These are phyloP conservation scores for Geosmithia morbida DNA, from an alignment of 2,329 filamentous ascomycete species.

Conservation along the genomic window DNA sequence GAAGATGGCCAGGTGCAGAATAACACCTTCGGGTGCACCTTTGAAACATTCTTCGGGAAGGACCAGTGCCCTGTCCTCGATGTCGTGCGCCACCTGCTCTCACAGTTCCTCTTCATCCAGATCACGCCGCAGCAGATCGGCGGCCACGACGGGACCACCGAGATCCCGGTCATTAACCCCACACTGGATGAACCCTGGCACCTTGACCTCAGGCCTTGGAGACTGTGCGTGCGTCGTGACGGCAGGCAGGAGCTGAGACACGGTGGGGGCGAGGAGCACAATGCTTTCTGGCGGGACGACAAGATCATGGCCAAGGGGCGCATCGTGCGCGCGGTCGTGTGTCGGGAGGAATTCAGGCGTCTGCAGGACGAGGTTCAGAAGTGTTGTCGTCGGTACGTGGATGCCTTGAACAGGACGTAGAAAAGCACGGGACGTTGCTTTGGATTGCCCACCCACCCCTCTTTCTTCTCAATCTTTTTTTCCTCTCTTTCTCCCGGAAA, in stretches of 20 bases:
- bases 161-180: neutral
- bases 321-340: neutral
- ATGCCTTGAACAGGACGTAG: neutral
- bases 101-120: conserved; percentile 19
- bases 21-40: neutral
- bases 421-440: neutral
- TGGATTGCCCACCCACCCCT: too few relatives aligned
- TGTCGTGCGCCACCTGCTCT: conserved; percentile 16
- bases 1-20: too few relatives aligned
- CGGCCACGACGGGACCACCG: neutral
- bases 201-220: neutral
- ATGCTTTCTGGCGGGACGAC: neutral
- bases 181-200: neutral
- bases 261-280: neutral
- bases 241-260: neutral
- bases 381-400: neutral
- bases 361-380: neutral
- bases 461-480: too few relatives aligned
- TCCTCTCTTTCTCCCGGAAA: too few relatives aligned
- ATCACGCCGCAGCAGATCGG: conserved; percentile 7
- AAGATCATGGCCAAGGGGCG: neutral
- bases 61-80: conserved; percentile 11
- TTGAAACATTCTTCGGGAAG: neutral
- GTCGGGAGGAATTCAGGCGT: neutral
- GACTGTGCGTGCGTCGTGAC: neutral